Conservation (phyloP, 192 early-diverging fungal genomes). For the Coemansia sp. region DNA sequence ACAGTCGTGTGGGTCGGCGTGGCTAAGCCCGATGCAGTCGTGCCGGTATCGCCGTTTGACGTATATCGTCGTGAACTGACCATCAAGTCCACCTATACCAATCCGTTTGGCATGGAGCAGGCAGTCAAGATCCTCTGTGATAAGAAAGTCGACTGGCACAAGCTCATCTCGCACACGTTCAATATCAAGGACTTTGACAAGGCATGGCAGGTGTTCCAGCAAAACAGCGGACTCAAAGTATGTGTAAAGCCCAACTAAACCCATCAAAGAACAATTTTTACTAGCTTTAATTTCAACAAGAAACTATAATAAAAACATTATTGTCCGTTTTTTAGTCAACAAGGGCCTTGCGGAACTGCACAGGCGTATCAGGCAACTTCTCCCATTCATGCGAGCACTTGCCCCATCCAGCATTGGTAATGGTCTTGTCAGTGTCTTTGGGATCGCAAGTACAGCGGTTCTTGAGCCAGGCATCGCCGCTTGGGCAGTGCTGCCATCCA, state of each 20-base stretch:
- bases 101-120: slow-evolving; percentile 56
- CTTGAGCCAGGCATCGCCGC: slow-evolving; percentile 41
- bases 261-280: neutral
- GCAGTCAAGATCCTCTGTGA: slow-evolving; percentile 54
- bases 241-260: slow-evolving; percentile 44
- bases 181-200: slow-evolving; percentile 50
- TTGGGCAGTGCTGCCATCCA: slow-evolving; percentile 58
- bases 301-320: neutral
- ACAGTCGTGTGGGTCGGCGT: slow-evolving; percentile 60
- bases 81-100: slow-evolving; percentile 59
- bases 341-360: slow-evolving; percentile 27
- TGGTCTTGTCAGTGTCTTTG: slow-evolving; percentile 36
- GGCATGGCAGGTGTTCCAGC: slow-evolving; percentile 52
- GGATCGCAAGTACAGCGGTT: slow-evolving; percentile 51
- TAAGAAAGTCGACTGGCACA: slow-evolving; percentile 43
- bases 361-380: slow-evolving; percentile 38
- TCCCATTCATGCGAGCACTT: slow-evolving; percentile 51
- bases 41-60: slow-evolving; percentile 53
- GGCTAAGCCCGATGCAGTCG: slow-evolving; percentile 46
- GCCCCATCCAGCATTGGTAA: slow-evolving; percentile 51
- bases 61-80: slow-evolving; percentile 58
- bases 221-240: slow-evolving; percentile 51
- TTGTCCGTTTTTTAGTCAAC: neutral
- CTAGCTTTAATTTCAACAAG: too few relatives aligned
- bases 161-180: slow-evolving; percentile 53